Evolutionary conservation across 2,329 filamentous ascomycete genomes (phyloP).

Genomic region (Beauveria brongniartii): DNA sequence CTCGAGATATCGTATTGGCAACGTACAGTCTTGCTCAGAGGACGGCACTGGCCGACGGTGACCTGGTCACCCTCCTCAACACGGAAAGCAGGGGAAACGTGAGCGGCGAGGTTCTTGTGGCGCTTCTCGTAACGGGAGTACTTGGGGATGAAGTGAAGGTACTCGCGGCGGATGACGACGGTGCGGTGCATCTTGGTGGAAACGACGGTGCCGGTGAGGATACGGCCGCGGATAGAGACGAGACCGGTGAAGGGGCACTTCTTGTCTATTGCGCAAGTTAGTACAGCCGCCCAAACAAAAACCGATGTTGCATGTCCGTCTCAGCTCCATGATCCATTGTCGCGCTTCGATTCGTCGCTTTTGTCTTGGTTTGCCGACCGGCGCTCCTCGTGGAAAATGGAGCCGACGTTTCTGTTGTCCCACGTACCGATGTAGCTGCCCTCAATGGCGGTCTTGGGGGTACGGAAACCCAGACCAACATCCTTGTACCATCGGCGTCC

Average conservation of each 20-base stretch:
- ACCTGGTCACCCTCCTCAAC: conserved; percentile 99
- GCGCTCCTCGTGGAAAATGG: conserved; percentile 6
- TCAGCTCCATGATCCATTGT: conserved; percentile 4
- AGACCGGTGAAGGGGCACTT: conserved; percentile 99
- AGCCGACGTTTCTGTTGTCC: conserved; percentile 12
- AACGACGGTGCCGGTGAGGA: conserved; percentile 97
- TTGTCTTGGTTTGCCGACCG: neutral
- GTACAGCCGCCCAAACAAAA: neutral
- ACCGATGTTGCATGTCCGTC: neutral
- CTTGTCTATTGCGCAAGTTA: conserved; percentile 68
- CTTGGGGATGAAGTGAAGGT: conserved; percentile 99
- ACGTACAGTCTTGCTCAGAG: conserved; percentile 98
- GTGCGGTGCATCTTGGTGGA: conserved; percentile 99
- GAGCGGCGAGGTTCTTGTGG: conserved; percentile 99
- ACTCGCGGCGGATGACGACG: conserved; percentile 98
- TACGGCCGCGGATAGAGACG: conserved; percentile 99
- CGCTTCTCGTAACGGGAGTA: conserved; percentile 99
- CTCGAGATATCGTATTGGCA: neutral
- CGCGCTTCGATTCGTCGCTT: neutral
- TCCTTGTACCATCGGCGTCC: conserved; percentile 98
- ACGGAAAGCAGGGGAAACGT: conserved; percentile 99
- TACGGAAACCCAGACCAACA: conserved; percentile 97
- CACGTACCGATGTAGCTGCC: conserved; percentile 97
- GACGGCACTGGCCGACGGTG: conserved; percentile 98
- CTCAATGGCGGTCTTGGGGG: conserved; percentile 97